A percentile compares a stretch with the other conserved stretches of the same genome.
Conservation (phyloP, 192 early-diverging fungal species). For the Borealophlyctis nickersoniae region DNA sequence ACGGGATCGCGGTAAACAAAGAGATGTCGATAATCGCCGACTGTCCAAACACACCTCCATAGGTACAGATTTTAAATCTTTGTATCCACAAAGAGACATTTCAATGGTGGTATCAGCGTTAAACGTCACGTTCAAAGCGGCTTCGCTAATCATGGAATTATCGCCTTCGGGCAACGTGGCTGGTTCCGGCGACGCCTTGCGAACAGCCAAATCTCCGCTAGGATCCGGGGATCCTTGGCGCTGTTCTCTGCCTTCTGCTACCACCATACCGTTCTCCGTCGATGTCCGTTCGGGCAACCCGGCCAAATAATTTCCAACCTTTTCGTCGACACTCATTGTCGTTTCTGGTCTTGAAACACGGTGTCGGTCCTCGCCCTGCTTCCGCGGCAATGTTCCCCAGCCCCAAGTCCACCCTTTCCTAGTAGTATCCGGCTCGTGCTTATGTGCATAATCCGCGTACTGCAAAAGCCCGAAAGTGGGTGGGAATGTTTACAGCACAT, state of each 20-base stretch:
- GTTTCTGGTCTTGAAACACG: conserved; percentile 1
- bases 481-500: no score
- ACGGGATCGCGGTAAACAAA: not conserved
- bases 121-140: conserved; percentile 22
- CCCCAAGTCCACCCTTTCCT: conserved; percentile 65
- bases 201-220: not conserved
- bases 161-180: conserved; percentile 16
- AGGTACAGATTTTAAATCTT: conserved; percentile 15
- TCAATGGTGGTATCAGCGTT: conserved; percentile 23
- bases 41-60: conserved; percentile 13
- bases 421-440: not conserved
- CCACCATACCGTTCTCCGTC: not conserved
- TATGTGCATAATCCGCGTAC: conserved; percentile 4
- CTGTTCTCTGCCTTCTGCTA: not conserved
- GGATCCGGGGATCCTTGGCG: not conserved
- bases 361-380: conserved; percentile 12
- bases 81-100: conserved; percentile 22
- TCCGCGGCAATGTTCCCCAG: conserved; percentile 50
- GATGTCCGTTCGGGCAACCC: conserved; percentile 23
- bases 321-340: conserved; percentile 38
- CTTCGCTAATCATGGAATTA: conserved; percentile 11
- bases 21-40: no score
- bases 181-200: conserved; percentile 18
- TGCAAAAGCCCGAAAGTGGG: no score
- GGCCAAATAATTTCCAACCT: conserved; percentile 47